Evolutionary conservation across 139 green algal genomes (phyloP).

Genomic region (Dunaliella sp.): DNA sequence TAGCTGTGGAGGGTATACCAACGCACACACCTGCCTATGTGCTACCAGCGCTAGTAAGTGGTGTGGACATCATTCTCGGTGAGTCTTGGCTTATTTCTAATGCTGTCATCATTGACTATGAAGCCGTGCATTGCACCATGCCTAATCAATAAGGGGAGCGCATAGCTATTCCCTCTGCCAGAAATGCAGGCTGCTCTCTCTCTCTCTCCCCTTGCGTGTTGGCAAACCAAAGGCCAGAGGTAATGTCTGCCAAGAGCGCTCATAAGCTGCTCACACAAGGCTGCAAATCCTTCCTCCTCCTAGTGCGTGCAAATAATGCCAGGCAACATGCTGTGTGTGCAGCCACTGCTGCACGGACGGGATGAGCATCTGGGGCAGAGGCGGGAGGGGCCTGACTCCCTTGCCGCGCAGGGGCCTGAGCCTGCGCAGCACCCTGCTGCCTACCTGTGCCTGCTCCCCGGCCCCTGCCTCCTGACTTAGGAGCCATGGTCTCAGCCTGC

Average conservation of each 20-base stretch:
- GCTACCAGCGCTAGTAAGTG: background rate
- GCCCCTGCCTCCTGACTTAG: no score
- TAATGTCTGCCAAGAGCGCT: background rate
- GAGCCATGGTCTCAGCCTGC: no score
- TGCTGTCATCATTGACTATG: background rate
- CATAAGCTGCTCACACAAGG: background rate
- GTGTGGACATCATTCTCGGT: slow-evolving; percentile 4
- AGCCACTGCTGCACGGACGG: background rate
- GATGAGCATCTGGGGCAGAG: no score
- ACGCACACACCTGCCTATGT: background rate
- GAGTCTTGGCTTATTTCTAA: background rate
- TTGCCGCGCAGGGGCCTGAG: no score
- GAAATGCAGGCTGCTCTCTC: background rate
- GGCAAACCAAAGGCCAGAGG: background rate
- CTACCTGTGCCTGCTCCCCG: no score
- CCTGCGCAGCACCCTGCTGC: no score
- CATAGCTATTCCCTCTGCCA: background rate
- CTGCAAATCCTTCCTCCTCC: no score
- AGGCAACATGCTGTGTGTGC: background rate
- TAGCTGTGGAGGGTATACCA: background rate
- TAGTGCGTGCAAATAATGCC: background rate
- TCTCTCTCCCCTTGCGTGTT: background rate
- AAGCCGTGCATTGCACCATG: background rate
- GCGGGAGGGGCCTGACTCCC: no score
- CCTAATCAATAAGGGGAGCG: background rate